A percentile compares a stretch with the other conserved stretches of the same genome.
These are phyloP conservation scores for Discostella stelligera DNA, from an alignment of 352 stramenopile genomes.

Conservation along the genomic window DNA sequence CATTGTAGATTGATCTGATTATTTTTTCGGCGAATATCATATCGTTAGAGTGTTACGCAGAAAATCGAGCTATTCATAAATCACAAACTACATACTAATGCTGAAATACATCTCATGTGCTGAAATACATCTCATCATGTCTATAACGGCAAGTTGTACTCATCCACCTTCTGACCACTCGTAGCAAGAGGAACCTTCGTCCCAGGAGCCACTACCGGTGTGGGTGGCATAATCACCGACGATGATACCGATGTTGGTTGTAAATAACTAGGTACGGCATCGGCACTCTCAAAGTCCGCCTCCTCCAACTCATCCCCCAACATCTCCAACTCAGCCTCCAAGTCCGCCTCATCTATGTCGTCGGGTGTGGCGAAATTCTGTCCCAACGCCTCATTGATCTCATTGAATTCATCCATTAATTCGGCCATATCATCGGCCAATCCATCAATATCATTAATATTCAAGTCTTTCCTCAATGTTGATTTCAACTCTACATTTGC, in stretches of 20 bases:
- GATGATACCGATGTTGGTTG: background rate
- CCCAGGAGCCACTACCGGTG: conserved; percentile 50
- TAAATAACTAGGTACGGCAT: conserved; percentile 76
- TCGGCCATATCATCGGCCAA: conserved; percentile 96
- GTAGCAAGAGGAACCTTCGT: conserved; percentile 32
- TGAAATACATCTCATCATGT: conserved; percentile 12
- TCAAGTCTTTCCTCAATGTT: conserved; percentile 92
- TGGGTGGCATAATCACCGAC: conserved; percentile 51
- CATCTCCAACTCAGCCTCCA: conserved; percentile 92
- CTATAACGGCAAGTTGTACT: conserved; percentile 62
- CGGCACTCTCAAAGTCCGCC: conserved; percentile 58
- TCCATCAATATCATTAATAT: conserved; percentile 95
- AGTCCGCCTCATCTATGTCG: conserved; percentile 92
- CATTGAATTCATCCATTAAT: conserved; percentile 96
- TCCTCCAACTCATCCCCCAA: conserved; percentile 94
- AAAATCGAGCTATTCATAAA: background rate
- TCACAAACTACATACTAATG: too few relatives aligned
- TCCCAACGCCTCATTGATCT: conserved; percentile 96
- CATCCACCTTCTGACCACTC: conserved; percentile 45
- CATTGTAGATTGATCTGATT: too few relatives aligned
- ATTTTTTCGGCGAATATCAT: too few relatives aligned
- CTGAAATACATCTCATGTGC: background rate
- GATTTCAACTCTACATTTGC: conserved; percentile 88
- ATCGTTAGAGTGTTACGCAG: background rate
- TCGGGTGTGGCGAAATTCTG: conserved; percentile 93